Percentiles rank a stretch among this genome's conserved stretches.
Evolutionary conservation across 768 basidiomycete genomes (phyloP).

Genomic region (Plicaturopsis crispa): DNA sequence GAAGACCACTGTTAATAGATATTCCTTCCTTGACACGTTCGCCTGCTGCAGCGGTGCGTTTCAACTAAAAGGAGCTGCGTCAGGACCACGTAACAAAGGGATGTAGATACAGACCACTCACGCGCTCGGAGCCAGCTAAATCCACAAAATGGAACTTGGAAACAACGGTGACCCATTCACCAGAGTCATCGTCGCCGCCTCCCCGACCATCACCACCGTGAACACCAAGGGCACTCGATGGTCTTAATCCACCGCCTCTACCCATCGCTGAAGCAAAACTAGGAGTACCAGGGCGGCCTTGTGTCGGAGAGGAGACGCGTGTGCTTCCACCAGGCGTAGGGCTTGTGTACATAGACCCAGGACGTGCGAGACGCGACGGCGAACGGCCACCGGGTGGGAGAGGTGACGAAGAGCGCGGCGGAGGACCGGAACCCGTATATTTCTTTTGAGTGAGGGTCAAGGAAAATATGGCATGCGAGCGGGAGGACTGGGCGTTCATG

Average conservation of each 20-base stretch:
- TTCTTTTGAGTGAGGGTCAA: slow-evolving; percentile 90
- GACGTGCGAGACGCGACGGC: slow-evolving; percentile 46
- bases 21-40: slow-evolving; percentile 99
- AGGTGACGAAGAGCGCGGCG: slow-evolving; percentile 73
- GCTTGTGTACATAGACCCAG: slow-evolving; percentile 40
- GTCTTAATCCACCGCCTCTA: slow-evolving; percentile 58
- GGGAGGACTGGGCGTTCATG: slow-evolving; percentile 98
- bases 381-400: slow-evolving; percentile 69
- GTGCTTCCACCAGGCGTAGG: slow-evolving; percentile 51
- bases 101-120: slow-evolving; percentile 28
- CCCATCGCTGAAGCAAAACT: slow-evolving; percentile 73
- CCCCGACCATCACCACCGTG: slow-evolving; percentile 45
- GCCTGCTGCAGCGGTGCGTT: slow-evolving; percentile 92
- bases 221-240: slow-evolving; percentile 72
- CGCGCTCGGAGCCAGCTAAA: slow-evolving; percentile 92
- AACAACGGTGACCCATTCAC: slow-evolving; percentile 84
- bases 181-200: slow-evolving; percentile 50
- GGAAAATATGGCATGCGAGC: slow-evolving; percentile 98
- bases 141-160: slow-evolving; percentile 99
- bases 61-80: slow-evolving; percentile 49
- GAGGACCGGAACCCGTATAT: slow-evolving; percentile 60
- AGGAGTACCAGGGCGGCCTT: slow-evolving; percentile 72
- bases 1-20: slow-evolving; percentile 93
- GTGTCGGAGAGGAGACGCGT: slow-evolving; percentile 71
- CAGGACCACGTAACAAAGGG: slow-evolving; percentile 5